phyloP scores from a whole-genome alignment of 495 filamentous ascomycete species.

The Platismatia glauca region DNA sequence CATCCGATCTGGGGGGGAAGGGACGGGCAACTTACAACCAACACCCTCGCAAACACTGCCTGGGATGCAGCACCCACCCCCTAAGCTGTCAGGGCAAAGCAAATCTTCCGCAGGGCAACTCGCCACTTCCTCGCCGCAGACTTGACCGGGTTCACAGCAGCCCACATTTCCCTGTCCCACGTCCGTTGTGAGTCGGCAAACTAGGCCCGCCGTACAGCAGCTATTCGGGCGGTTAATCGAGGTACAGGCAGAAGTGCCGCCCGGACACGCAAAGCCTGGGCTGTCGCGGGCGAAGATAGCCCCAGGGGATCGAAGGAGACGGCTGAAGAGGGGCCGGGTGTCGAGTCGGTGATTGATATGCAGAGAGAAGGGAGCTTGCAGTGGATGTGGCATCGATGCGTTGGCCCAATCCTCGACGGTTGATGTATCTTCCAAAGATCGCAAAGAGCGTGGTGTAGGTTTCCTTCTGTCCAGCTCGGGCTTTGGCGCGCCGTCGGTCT shows the following conservation, averaged over 20 bases:
- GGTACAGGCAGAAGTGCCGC: conserved; percentile 56
- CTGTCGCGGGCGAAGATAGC: conserved; percentile 28
- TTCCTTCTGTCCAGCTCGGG: conserved; percentile 30
- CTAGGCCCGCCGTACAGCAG: conserved; percentile 63
- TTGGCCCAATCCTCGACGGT: conserved; percentile 15
- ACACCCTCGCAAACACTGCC: conserved; percentile 69
- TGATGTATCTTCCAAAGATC: not conserved
- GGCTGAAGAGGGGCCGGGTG: conserved; percentile 18
- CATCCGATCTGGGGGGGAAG: not conserved
- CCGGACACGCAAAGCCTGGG: conserved; percentile 65
- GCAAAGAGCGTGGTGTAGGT: not conserved
- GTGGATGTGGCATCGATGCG: conserved; percentile 27
- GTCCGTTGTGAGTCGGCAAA: conserved; percentile 63
- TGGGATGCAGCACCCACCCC: conserved; percentile 82
- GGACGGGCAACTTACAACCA: conserved; percentile 56
- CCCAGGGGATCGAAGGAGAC: conserved; percentile 18
- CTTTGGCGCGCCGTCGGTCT: conserved; percentile 22
- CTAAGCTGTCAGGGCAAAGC: conserved; percentile 56
- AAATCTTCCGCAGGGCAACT: conserved; percentile 56
- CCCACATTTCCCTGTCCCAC: conserved; percentile 70
- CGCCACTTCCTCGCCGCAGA: conserved; percentile 56
- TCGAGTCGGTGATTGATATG: conserved; percentile 22
- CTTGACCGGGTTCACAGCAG: conserved; percentile 68
- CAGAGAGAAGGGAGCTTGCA: conserved; percentile 35
- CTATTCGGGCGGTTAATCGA: conserved; percentile 61